phyloP scores from a whole-genome alignment of 768 basidiomycete genomes.

The Daedalea quercina region DNA sequence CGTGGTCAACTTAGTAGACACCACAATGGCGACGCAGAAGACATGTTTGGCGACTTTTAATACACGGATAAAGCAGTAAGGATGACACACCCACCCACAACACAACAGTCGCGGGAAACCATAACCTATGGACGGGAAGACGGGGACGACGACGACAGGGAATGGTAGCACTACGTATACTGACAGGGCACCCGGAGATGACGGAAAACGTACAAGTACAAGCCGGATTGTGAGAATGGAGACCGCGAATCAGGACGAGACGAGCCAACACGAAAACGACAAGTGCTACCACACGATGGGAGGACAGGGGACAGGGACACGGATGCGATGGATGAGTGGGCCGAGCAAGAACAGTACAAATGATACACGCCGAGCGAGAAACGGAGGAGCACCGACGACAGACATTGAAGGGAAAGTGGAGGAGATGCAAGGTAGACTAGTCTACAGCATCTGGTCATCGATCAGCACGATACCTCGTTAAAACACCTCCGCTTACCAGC shows the following conservation, averaged over 20 bases:
- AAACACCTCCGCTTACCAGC: conserved; percentile 13
- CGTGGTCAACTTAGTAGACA: no score
- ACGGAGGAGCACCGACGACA: not conserved
- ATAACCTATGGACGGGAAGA: conserved; percentile 8
- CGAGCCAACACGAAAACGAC: conserved; percentile 35
- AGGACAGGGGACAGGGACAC: conserved; percentile 29
- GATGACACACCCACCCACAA: conserved; percentile 25
- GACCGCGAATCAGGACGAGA: conserved; percentile 21
- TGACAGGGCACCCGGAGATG: conserved; percentile 3
- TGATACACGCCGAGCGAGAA: conserved; percentile 3
- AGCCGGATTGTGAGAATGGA: conserved; percentile 34
- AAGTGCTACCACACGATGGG: conserved; percentile 33
- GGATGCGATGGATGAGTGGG: conserved; percentile 31
- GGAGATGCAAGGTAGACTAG: no score
- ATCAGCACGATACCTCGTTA: not conserved
- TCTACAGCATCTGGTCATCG: no score
- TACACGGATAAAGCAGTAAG: conserved; percentile 19
- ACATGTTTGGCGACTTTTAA: conserved; percentile 7
- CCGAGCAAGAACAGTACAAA: conserved; percentile 16
- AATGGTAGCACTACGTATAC: conserved; percentile 16
- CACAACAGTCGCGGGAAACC: conserved; percentile 11
- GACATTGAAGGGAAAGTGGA: no score
- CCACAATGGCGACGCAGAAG: not conserved
- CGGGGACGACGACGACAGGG: conserved; percentile 7
- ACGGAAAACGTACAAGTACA: conserved; percentile 37